Base-by-base conservation (phyloP, 305 asterid genomes). In the Fraxinus ornus region DNA sequence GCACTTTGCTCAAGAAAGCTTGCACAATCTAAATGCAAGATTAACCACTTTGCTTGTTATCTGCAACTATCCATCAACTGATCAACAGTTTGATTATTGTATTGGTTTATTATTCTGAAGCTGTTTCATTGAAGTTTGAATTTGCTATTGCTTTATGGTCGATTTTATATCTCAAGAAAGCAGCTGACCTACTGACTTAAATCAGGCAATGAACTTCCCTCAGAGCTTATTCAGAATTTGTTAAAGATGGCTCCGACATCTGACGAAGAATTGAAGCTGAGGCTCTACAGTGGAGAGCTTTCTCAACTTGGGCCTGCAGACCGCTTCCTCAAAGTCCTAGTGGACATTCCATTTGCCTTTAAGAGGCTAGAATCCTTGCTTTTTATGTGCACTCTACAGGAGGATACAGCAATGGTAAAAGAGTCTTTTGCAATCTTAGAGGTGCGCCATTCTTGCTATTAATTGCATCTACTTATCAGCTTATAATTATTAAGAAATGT, bases 251-350 rank as follows among this genome's bases (percentile, higher is more conserved):
- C 98, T 75, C 98, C 99, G 1, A 93, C 98, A 49, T 52, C 91
- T 26, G 98, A 93, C n/a, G 98, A 97, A 86, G 98, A 97, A 86
- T 85, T 90, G 84, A 97, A 97, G 89, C 91, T 97, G 80, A 93
- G 97, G 87, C 86, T 89, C 83, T 93, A 89, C 52, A 79, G 72
- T 5, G 98, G 98, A 77, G 95, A 93, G 22, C 88, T 94, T 86
- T 90, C 98, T 87, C 97, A 88, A 81, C 92, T 97, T 79, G 95
- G 97, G 33, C 88, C 89, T 10, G 97, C 98, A 3, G 98, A 97
- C 85, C 95, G 98, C 57, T 97, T 94, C 86, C 92, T 97, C 55
- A 94, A 97, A 90, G 89, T 86, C 26, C 83, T 94, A 91, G 94
- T 94, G 77, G 93, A 91, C 81, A 87, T 93, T 86, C 99, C 99